A percentile compares a stretch with the other conserved stretches of the same genome.
Conservation (phyloP, 352 stramenopile species). For the Aphanomyces cochlioides region DNA sequence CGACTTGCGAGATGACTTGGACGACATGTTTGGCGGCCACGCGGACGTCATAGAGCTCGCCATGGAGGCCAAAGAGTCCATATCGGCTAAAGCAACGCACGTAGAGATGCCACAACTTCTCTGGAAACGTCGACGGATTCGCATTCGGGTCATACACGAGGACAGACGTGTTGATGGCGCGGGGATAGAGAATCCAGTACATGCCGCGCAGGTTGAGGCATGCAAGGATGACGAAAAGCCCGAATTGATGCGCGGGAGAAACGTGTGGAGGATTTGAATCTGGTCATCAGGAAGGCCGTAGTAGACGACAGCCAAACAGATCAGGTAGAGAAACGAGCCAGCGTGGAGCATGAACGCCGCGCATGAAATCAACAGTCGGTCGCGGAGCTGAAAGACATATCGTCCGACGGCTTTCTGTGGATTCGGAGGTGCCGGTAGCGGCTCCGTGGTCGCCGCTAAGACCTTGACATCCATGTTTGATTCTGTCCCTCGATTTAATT, state of each 20-base stretch:
- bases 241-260: background rate
- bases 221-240: background rate
- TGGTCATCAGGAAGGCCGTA: slow-evolving; percentile 9
- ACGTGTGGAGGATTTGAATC: background rate
- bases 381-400: slow-evolving; percentile 9
- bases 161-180: background rate
- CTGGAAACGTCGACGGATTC: background rate
- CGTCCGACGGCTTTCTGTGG: too few species aligned
- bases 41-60: slow-evolving; percentile 10
- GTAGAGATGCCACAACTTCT: background rate
- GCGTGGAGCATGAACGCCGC: background rate
- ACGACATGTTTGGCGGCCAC: slow-evolving; percentile 8
- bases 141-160: background rate
- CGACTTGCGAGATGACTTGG: slow-evolving; percentile 10
- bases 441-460: too few species aligned
- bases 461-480: too few species aligned
- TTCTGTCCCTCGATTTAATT: too few species aligned
- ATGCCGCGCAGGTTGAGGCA: slow-evolving; percentile 3
- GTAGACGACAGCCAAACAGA: slow-evolving; percentile 12
- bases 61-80: slow-evolving; percentile 14
- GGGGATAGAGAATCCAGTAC: background rate
- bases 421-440: too few species aligned
- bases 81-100: slow-evolving; percentile 13
- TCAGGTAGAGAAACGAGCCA: slow-evolving; percentile 2
- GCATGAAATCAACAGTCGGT: background rate